These are phyloP conservation scores for Rhizopus sp. DNA, from an alignment of 371 early-diverging fungal genomes.

Conservation along the genomic window DNA sequence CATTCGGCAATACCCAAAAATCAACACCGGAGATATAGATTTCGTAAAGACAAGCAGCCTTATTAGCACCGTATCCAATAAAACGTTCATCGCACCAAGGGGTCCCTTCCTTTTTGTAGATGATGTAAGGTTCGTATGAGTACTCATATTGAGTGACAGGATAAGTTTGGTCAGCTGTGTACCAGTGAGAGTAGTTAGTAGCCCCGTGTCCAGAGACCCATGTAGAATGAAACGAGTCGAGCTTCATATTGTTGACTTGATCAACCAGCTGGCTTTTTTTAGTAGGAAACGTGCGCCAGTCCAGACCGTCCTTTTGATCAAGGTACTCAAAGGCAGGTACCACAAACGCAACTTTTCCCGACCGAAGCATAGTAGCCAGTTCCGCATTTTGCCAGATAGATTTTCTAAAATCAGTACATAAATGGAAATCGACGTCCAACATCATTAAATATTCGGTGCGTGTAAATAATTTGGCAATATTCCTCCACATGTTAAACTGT, in stretches of 20 bases:
- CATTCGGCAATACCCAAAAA: constrained; percentile 62
- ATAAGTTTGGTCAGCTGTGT: constrained; percentile 44
- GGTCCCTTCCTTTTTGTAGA: constrained; percentile 61
- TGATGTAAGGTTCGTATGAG: constrained; percentile 67
- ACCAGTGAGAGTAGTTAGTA: constrained; percentile 65
- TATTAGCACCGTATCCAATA: constrained; percentile 72
- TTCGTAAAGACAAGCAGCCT: constrained; percentile 71
- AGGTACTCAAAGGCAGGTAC: constrained; percentile 71
- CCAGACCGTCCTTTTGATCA: constrained; percentile 53
- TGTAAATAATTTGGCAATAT: constrained; percentile 65
- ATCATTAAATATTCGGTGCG: constrained; percentile 61
- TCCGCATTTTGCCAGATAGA: constrained; percentile 40
- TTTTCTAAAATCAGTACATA: constrained; percentile 61
- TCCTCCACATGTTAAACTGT: constrained; percentile 70
- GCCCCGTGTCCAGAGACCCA: constrained; percentile 63
- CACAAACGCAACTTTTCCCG: constrained; percentile 57
- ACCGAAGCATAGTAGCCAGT: constrained; percentile 42
- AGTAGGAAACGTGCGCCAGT: constrained; percentile 58
- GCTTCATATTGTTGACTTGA: constrained; percentile 42
- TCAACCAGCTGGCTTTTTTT: constrained; percentile 48
- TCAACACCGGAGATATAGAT: constrained; percentile 66
- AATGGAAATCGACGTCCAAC: constrained; percentile 64
- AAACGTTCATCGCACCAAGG: constrained; percentile 74
- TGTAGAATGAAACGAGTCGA: constrained; percentile 63
- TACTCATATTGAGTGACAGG: constrained; percentile 54